These are phyloP conservation scores for Cercospora sojina DNA, from an alignment of 2,329 filamentous ascomycete species.

Conservation along the genomic window DNA sequence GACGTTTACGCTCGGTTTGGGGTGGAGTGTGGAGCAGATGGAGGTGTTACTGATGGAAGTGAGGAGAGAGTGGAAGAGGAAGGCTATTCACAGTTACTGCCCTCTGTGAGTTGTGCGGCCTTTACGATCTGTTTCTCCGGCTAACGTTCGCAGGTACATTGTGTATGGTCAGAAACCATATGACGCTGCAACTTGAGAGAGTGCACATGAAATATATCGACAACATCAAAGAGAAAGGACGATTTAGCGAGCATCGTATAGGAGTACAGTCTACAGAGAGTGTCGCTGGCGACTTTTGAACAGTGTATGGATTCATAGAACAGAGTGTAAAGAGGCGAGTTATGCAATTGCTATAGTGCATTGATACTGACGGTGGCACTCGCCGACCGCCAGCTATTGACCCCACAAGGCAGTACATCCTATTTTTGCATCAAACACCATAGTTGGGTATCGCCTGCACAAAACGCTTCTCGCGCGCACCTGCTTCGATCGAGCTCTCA, in stretches of 20 bases:
- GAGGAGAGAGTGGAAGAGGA: slow-evolving; percentile 30
- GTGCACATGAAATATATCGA: neutral
- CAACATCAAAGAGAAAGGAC: slow-evolving; percentile 1
- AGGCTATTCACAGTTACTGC: slow-evolving; percentile 32
- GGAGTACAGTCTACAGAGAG: neutral
- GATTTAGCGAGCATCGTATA: slow-evolving; percentile 18
- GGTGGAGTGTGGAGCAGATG: slow-evolving; percentile 33
- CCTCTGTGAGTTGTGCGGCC: slow-evolving; percentile 26
- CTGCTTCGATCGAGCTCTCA: no score
- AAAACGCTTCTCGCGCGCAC: no score
- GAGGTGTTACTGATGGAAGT: slow-evolving; percentile 34
- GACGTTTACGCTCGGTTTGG: slow-evolving; percentile 32
- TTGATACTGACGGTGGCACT: neutral
- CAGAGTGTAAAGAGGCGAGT: neutral
- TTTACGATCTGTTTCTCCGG: neutral
- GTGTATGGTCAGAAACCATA: slow-evolving; percentile 34
- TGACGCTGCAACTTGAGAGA: slow-evolving; percentile 3
- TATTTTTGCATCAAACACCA: no score
- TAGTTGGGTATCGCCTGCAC: no score
- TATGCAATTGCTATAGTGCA: neutral
- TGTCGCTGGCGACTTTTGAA: neutral
- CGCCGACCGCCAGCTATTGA: no score
- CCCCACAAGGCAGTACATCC: no score
- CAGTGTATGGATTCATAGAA: neutral
- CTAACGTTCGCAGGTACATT: slow-evolving; percentile 27